Base-by-base conservation (phyloP, 306 rosid genomes). In the Prunus dulcis region DNA sequence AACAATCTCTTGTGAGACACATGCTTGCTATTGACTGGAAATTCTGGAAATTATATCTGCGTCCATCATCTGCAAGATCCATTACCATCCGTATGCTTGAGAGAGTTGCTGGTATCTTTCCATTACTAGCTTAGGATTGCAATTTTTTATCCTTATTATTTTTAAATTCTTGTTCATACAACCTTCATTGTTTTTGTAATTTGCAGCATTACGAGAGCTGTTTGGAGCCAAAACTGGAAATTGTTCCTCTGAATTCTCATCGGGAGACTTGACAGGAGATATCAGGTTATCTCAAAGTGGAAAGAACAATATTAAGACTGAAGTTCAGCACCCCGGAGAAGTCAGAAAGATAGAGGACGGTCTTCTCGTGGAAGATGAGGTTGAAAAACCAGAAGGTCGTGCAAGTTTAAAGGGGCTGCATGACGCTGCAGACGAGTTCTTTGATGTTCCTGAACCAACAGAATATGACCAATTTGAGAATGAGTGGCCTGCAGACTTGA, bases 11-110 rank as follows among this genome's bases (percentile, higher is more conserved):
- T 30, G 96, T 93, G 58, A 91, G 85, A 58, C 98, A 93, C 83
- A 93, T 91, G 96, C 97, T 93, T 88, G 85, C 98, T 28, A 67
- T 93, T 72, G 96, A 93, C 82, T 93, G 98, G 98, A 93, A 88
- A 78, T 90, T 74, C 64, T 93, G 98, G 98, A 93, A 90, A 77
- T 74, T 88, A 51, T 83, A 83, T 81, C 61, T 85, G 64, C 91
- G 86, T 3, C 96, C 93, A 18, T 72, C 98, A 18, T 83, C 91
- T 57, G 82, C 90, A 64, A 85, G 91, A 72, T 58, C 92, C 78
- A 84, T 87, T 69, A 93, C 97, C 47, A 78, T 91, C 51, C 82
- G 87, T 6, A 93, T 93, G 98, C 91, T 93, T 67, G 98, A 90
- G 83, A 85, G 89, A 78, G 61, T 90, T 43, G 96, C 98, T 4